Evolutionary conservation across 2,329 filamentous ascomycete genomes (phyloP), one percentile per base, ranked within the genome.

Genomic region (Aspergillus aculeatinus): DNA sequence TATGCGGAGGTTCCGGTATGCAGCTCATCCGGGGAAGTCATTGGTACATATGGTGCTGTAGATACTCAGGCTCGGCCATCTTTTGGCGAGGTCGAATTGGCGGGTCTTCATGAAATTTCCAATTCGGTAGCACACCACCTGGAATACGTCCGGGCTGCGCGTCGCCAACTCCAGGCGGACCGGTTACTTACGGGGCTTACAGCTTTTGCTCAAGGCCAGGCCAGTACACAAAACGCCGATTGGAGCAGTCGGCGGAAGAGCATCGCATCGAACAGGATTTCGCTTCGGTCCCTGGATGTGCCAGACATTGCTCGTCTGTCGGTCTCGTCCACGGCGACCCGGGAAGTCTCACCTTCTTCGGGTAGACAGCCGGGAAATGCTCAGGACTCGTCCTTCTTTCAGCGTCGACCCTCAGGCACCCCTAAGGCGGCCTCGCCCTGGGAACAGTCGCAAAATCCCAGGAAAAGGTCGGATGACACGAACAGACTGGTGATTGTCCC

Each of bases 1-100:
- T 84, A 86, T 62, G 83, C 82, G 5, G 82, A 82, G n/a, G 85
- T 88, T 0, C 87, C 87, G 0, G 82, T 89, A 50, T 77, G 79
- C 48, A 84, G 82, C 6, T 80, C 79, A 2, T 80, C 79, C 42
- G 81, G 83, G 25, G 80, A 82, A 58, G 76, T 80, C 23, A 85
- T 89, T 53, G 87, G 87, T 10, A 80, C 79, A 5, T 86, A 85
- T 61, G 81, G 82, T 52, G 81, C 89, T 2, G 77, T 86, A 0
- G 85, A 88, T 64, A 80, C 86, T 49, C 77, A 77, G 23, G 80
- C 83, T 0, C 81, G 84, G 7, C 33, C 55, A 0, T 79, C 78
- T 0, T 71, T 89, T 14, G 58, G 60, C 4, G 63, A 69, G 1
- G 29, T 54, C 4, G 50, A 62, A 2, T 21, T 65, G n/a, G 31